Evolutionary conservation across 371 early-diverging fungal genomes (phyloP).

Genomic region (Blakeslea trispora): DNA sequence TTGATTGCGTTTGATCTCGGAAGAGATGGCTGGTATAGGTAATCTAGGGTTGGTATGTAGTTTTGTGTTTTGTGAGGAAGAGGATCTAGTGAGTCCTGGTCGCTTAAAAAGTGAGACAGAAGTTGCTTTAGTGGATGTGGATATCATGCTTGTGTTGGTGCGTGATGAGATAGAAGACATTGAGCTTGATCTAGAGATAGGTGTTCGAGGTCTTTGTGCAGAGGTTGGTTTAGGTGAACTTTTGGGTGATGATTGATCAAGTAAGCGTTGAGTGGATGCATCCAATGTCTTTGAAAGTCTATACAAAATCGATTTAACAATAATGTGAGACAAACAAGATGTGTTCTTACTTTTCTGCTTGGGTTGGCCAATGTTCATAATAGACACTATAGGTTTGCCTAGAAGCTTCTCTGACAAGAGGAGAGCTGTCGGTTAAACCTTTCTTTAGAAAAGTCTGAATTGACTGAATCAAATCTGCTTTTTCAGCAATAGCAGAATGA

Average conservation of each 20-base stretch:
- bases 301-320: no score
- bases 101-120: conserved; percentile 1
- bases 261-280: conserved; percentile 2
- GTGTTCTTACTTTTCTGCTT: conserved; percentile 28
- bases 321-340: neutral
- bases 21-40: conserved; percentile 1
- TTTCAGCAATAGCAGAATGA: conserved; percentile 25
- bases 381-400: conserved; percentile 34
- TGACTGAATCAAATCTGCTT: conserved; percentile 14
- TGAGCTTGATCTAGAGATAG: neutral
- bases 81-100: neutral
- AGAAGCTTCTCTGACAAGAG: conserved; percentile 33
- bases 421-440: conserved; percentile 39
- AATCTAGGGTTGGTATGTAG: neutral
- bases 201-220: neutral
- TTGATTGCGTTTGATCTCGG: neutral
- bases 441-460: conserved; percentile 32
- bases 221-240: neutral
- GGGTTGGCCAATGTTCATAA: conserved; percentile 28
- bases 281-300: conserved; percentile 15
- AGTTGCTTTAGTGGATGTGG: neutral
- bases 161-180: neutral
- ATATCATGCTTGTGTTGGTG: neutral
- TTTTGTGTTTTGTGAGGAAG: neutral
- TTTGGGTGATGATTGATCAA: conserved; percentile 9